Base-by-base conservation (phyloP, 2,329 filamentous ascomycete species). In the Monilinia fructigena region DNA sequence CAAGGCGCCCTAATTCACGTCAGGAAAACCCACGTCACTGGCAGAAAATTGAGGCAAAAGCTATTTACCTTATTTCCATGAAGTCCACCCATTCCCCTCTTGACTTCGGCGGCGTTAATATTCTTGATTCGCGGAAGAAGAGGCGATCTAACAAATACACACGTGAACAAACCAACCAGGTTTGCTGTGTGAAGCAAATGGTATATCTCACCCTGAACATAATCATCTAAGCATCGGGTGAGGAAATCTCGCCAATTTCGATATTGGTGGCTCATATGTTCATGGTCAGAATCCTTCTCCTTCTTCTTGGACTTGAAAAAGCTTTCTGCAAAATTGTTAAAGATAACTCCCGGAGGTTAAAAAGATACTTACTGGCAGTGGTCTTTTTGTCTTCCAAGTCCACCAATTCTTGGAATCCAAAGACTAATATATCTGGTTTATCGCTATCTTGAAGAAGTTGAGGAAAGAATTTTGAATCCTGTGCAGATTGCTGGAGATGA, bases 381-480 rank as follows among this genome's bases (percentile, higher is more conserved):
- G 96, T 90, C 72, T 93, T 96, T 80, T 98, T 98, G 79, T 99
- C 92, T 77, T 99, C 95, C 10, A 99, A 82, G 75, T 99, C 95
- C 4, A 99, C 95, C n/a, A 99, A 83, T 78, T 99, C 95, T 77
- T 99, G 95, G 77, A 99, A 99, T 1, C 93, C 94, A 81, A 99
- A 99, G 0, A 98, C 86, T 2, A 98, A 80, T 60, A 99, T 93
- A 72, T 98, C 95, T 0, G 95, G 92, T 10, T 90, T 87, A 50
- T 89, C 85, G 69, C 90, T 88, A n/a, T 85, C 86, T 70, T 89
- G 85, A 35, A 99, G 82, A 20, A 96, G 83, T 66, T 94, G 87
- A 70, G 88, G 87, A 74, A 98, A 90, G 77, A 98, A 98, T 54
- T 83, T 82, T 14, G 86, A 85, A 73, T 96, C 92, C 63, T 85